A percentile compares a stretch with the other conserved stretches of the same genome.
Conservation (phyloP, 2,329 filamentous ascomycete genomes). For the Zymoseptoria pseudotritici region DNA sequence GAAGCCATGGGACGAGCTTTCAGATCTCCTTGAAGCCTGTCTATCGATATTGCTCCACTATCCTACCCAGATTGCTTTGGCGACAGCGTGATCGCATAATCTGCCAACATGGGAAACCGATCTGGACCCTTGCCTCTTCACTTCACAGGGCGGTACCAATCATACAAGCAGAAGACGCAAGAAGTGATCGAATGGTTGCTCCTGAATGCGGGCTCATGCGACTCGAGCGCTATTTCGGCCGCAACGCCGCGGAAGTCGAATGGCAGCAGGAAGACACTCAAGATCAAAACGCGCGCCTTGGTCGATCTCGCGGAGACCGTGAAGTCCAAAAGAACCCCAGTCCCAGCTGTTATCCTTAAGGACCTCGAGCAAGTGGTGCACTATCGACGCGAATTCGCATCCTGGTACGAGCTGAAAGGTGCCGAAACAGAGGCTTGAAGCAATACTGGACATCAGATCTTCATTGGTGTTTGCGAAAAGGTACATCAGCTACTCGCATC, state of each 20-base stretch:
- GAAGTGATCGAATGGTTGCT: not conserved
- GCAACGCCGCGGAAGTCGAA: not conserved
- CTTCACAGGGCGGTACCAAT: not conserved
- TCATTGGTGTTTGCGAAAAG: slow-evolving; percentile 6
- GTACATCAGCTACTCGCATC: slow-evolving; percentile 2
- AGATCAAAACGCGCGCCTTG: not conserved
- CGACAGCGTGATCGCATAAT: not conserved
- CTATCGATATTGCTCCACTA: not conserved
- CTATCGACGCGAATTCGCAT: not conserved
- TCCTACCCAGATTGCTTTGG: no score
- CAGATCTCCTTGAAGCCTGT: not conserved
- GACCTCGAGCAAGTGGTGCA: not conserved
- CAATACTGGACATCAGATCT: slow-evolving; percentile 7
- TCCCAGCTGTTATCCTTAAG: not conserved
- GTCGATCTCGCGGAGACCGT: not conserved
- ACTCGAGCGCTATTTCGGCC: not conserved
- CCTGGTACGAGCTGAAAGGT: not conserved
- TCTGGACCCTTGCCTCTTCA: not conserved
- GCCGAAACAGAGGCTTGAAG: not conserved
- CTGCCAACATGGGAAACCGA: not conserved
- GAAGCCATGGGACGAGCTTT: not conserved
- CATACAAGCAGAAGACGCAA: not conserved
- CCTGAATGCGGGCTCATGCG: not conserved
- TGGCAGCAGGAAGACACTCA: not conserved
- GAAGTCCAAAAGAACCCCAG: not conserved